A percentile compares a stretch with the other conserved stretches of the same genome.
phyloP scores from a whole-genome alignment of 192 early-diverging fungal genomes.

The Nowakowskiella sp. region DNA sequence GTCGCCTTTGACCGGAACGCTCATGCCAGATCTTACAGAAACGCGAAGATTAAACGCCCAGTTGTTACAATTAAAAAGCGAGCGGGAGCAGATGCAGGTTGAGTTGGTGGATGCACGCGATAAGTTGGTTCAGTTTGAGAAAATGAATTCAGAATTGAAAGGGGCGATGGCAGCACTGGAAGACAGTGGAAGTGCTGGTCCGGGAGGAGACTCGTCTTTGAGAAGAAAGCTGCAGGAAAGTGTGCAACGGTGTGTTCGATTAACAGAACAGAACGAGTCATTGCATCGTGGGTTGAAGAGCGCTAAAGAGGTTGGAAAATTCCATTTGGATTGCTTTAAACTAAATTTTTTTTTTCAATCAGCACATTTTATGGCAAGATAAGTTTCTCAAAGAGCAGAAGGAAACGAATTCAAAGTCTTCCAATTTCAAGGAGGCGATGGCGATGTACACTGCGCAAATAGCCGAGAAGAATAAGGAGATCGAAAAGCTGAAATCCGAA shows the following conservation, averaged over 20 bases:
- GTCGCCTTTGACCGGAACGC: conserved; percentile 23
- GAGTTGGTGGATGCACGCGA: conserved; percentile 46
- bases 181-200: conserved; percentile 15
- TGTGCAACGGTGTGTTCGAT: conserved; percentile 33
- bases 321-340: neutral
- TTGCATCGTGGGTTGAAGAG: conserved; percentile 36
- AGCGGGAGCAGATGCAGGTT: conserved; percentile 49
- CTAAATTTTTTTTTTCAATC: neutral
- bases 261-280: conserved; percentile 34
- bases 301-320: conserved; percentile 37
- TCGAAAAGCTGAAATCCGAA: conserved; percentile 43
- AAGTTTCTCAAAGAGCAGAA: conserved; percentile 35
- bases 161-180: conserved; percentile 37
- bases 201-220: conserved; percentile 36
- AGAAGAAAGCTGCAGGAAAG: conserved; percentile 28
- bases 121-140: conserved; percentile 40
- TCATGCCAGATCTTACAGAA: too few relatives aligned
- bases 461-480: conserved; percentile 27
- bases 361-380: conserved; percentile 38
- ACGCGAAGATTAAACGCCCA: too few relatives aligned
- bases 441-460: conserved; percentile 22
- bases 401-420: conserved; percentile 3
- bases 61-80: too few relatives aligned
- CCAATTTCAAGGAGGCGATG: conserved; percentile 41
- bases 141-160: conserved; percentile 24